Base-by-base conservation (phyloP, 805 yeast genomes). In the Saccharomycopsis lassenensis region DNA sequence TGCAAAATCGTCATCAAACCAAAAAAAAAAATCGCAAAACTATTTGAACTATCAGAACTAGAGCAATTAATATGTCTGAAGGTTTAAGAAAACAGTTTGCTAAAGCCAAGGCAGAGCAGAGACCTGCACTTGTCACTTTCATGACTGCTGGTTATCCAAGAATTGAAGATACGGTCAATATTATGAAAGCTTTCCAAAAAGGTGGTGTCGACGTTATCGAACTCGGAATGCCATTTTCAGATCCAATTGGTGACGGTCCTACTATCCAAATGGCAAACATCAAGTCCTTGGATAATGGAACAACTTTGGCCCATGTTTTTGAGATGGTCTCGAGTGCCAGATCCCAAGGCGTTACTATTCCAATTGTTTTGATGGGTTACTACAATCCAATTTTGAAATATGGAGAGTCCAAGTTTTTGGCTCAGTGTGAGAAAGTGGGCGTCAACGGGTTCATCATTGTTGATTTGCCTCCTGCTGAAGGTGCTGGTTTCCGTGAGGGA, bases 211-310 rank as follows among this genome's bases (percentile, higher is more conserved):
- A 91, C 54, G 71, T 91, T 44, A 84, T 91, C 48, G 99, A 91
- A 61, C 62, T 91, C 31, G 98, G 99, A 44, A 62, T 91, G 55
- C 99, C 99, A 32, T 91, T 91, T 57, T 79, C 95, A 16, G 99
- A 91, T 56, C 98, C 99, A 25, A 86, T 91, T 56, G 99, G 97
- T 23, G 99, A 91, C 58, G 99, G 99, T 32, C 94, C 97, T 26
- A 84, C 94, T 12, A 91, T 91, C 51, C 98, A 91, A 62, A 75
- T 65, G 23, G 85, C 97, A 25, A 87, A 87, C 61, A 72, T 71
- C 15, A 64, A 62, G n/a, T 91, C 98, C 14, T 67, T 91, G 45
- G 67, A 71, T 18, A 89, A 91, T 50, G 94, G 94, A 10, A 72
- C 86, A 41, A 78, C 85, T 21, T 75, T 85, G 45, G 55, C 62